Conservation (phyloP, 805 yeast species). For the Candida easanensis region DNA sequence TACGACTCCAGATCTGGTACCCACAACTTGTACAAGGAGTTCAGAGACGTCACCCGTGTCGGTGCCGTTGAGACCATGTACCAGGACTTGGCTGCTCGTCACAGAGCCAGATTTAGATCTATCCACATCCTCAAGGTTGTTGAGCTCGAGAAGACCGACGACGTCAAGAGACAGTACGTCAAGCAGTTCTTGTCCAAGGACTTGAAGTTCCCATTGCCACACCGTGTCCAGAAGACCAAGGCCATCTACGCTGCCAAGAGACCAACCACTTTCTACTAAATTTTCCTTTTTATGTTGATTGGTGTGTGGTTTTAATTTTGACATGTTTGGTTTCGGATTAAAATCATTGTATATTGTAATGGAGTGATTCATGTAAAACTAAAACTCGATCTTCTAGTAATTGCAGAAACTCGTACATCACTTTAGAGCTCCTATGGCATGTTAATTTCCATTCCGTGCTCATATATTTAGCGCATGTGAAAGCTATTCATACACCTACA, state of each 20-base stretch:
- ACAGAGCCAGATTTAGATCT: constrained; percentile 99
- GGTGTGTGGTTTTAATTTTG: constrained; percentile 15
- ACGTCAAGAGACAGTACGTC: constrained; percentile 98
- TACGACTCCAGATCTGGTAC: constrained; percentile 99
- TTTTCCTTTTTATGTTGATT: constrained; percentile 11
- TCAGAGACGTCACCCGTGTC: constrained; percentile 98
- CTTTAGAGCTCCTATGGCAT: too few relatives aligned
- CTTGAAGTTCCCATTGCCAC: constrained; percentile 99
- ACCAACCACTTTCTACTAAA: constrained; percentile 97
- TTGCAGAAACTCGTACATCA: too few relatives aligned
- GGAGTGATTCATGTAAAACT: constrained; percentile 13
- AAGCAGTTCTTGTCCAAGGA: constrained; percentile 93
- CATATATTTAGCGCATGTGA: too few relatives aligned
- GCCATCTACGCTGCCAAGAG: constrained; percentile 86
- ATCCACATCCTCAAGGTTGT: constrained; percentile 99
- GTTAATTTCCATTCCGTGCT: too few relatives aligned
- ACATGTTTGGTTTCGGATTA: constrained; percentile 10
- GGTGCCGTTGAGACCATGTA: constrained; percentile 98
- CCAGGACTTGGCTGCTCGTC: constrained; percentile 99
- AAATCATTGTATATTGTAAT: constrained; percentile 17
- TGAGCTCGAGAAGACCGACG: constrained; percentile 96
- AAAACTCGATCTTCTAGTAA: background rate
- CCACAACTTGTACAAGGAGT: constrained; percentile 99
- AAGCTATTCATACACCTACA: too few relatives aligned
- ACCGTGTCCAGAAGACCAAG: constrained; percentile 93